These are phyloP conservation scores for Pleurotus pulmonarius DNA, from an alignment of 768 basidiomycete genomes.

Conservation along the genomic window DNA sequence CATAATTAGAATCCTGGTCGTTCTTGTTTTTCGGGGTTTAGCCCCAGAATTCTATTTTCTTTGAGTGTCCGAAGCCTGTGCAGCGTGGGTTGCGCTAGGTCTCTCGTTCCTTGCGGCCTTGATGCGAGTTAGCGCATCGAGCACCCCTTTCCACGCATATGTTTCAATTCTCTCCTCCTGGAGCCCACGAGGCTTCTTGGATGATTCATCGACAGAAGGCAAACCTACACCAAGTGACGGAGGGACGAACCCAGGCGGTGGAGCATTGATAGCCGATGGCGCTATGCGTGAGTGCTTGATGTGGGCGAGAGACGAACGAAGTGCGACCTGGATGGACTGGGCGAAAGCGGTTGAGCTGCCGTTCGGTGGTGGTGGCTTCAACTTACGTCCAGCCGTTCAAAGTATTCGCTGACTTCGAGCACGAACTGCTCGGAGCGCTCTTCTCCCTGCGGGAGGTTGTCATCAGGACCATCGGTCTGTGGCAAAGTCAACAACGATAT, in stretches of 20 bases:
- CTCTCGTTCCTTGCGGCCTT: slow-evolving; percentile 36
- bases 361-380: neutral
- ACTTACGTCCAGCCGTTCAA: slow-evolving; percentile 73
- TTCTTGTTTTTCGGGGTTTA: neutral
- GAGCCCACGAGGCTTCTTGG: slow-evolving; percentile 52
- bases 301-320: slow-evolving; percentile 78
- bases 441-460: slow-evolving; percentile 71
- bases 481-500: slow-evolving; percentile 79
- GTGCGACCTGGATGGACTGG: slow-evolving; percentile 71
- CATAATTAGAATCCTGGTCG: neutral
- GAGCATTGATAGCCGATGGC: slow-evolving; percentile 84
- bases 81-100: slow-evolving; percentile 11
- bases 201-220: slow-evolving; percentile 36
- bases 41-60: neutral
- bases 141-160: slow-evolving; percentile 75
- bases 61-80: slow-evolving; percentile 2
- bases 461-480: slow-evolving; percentile 69
- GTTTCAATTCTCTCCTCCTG: slow-evolving; percentile 76
- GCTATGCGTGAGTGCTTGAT: slow-evolving; percentile 80
- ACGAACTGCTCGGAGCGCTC: slow-evolving; percentile 86
- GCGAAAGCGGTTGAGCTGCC: neutral
- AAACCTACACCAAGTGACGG: slow-evolving; percentile 77
- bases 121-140: slow-evolving; percentile 62
- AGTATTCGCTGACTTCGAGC: slow-evolving; percentile 81
- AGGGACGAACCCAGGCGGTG: slow-evolving; percentile 67